phyloP scores from a whole-genome alignment of 1,284 basidiomycete genomes.

The Ceratobasidium sp. region DNA sequence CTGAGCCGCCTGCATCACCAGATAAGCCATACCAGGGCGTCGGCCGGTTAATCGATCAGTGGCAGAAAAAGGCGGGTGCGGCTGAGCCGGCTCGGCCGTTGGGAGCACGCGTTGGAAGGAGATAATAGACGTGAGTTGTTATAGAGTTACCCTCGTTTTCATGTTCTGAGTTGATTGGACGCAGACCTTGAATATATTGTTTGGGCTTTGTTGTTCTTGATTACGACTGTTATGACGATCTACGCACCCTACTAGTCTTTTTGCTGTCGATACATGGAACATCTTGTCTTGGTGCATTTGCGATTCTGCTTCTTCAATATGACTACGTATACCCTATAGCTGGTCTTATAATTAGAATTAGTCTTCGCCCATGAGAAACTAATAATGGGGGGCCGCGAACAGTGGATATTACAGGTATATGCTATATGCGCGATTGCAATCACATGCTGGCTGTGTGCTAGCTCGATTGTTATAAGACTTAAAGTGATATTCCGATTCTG shows the following conservation, averaged over 20 bases:
- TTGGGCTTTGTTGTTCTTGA: slow-evolving; percentile 21
- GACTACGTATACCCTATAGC: slow-evolving; percentile 58
- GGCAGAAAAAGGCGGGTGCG: slow-evolving; percentile 83
- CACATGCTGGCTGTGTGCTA: no score
- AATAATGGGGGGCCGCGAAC: no score
- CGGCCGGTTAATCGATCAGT: slow-evolving; percentile 82
- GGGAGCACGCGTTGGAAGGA: slow-evolving; percentile 38
- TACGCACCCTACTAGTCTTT: slow-evolving; percentile 25
- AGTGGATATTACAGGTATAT: no score
- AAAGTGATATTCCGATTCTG: no score
- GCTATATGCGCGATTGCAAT: no score
- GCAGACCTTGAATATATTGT: slow-evolving; percentile 1
- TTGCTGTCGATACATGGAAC: slow-evolving; percentile 40
- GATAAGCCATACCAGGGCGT: slow-evolving; percentile 84
- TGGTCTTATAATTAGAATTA: no score
- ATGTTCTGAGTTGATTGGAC: neutral
- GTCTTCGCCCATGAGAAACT: no score
- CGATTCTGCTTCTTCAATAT: slow-evolving; percentile 15
- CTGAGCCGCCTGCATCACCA: slow-evolving; percentile 62
- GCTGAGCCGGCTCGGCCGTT: slow-evolving; percentile 55
- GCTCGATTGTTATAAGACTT: no score
- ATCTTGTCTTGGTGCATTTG: neutral
- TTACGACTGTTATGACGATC: slow-evolving; percentile 33
- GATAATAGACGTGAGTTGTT: neutral
- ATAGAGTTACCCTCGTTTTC: neutral